Conservation (phyloP, 768 basidiomycete species). For the Agrocybe chaxingu region DNA sequence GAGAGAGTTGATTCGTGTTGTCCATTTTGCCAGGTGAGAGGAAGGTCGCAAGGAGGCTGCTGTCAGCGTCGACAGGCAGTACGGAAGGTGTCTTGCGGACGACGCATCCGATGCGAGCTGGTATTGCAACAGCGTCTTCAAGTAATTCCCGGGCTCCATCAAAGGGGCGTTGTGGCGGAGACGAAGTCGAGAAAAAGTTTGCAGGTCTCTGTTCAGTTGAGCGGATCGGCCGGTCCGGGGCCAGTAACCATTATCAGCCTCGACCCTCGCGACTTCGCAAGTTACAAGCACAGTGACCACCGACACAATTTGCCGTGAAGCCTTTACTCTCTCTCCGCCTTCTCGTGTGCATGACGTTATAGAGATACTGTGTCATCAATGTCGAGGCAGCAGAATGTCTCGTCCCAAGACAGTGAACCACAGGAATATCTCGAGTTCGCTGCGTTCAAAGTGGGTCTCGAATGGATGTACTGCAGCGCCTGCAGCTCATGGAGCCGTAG, state of each 20-base stretch:
- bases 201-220: neutral
- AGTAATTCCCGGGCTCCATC: constrained; percentile 49
- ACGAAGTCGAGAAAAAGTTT: constrained; percentile 1
- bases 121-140: constrained; percentile 65
- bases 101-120: constrained; percentile 70
- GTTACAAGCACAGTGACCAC: too few relatives aligned
- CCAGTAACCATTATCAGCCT: too few relatives aligned
- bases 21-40: constrained; percentile 72
- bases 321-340: too few relatives aligned
- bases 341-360: neutral
- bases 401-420: constrained; percentile 25
- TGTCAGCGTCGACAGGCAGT: constrained; percentile 53
- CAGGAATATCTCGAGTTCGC: constrained; percentile 51
- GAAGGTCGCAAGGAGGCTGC: constrained; percentile 55
- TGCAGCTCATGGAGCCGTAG: constrained; percentile 30
- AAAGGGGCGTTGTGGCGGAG: constrained; percentile 2
- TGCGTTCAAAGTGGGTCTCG: constrained; percentile 48
- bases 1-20: constrained; percentile 66
- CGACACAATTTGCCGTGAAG: too few relatives aligned
- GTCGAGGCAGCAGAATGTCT: constrained; percentile 14
- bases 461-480: neutral
- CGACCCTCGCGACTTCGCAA: too few relatives aligned
- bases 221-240: too few relatives aligned
- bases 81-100: constrained; percentile 56
- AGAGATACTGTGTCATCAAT: constrained; percentile 2